phyloP scores from a whole-genome alignment of 352 stramenopile genomes.

The Globisporangium abappressorium region DNA sequence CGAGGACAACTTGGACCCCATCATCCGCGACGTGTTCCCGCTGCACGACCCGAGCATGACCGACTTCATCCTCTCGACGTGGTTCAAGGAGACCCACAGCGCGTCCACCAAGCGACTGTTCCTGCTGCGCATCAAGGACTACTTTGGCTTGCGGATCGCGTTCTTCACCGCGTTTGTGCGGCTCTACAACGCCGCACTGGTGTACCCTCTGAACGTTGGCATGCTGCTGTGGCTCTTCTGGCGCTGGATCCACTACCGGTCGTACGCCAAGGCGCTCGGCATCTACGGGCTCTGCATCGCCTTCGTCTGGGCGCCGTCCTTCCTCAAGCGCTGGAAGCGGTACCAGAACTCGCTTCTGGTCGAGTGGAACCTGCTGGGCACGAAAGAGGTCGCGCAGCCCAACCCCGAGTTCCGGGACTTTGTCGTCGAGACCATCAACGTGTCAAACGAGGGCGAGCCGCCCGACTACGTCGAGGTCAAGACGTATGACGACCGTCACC shows the following conservation, averaged over 20 bases:
- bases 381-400: slow-evolving; percentile 41
- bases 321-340: slow-evolving; percentile 57
- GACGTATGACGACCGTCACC: slow-evolving; percentile 45
- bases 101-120: slow-evolving; percentile 43
- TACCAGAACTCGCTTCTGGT: slow-evolving; percentile 66
- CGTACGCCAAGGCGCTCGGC: slow-evolving; percentile 47
- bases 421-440: slow-evolving; percentile 60
- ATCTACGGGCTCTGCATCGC: slow-evolving; percentile 48
- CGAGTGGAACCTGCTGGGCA: slow-evolving; percentile 59
- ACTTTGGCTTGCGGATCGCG: slow-evolving; percentile 57
- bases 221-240: slow-evolving; percentile 50
- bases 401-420: slow-evolving; percentile 57
- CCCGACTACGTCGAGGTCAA: slow-evolving; percentile 63
- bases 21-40: slow-evolving; percentile 58
- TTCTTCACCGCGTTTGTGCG: slow-evolving; percentile 62
- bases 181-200: slow-evolving; percentile 52
- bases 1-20: slow-evolving; percentile 43
- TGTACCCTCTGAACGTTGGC: slow-evolving; percentile 44
- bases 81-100: slow-evolving; percentile 44
- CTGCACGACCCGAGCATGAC: slow-evolving; percentile 60
- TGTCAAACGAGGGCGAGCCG: slow-evolving; percentile 44
- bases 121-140: slow-evolving; percentile 56
- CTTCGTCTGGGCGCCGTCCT: slow-evolving; percentile 51
- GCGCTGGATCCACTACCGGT: slow-evolving; percentile 54
- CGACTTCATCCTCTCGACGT: slow-evolving; percentile 59